These are phyloP conservation scores for Epichloe gansuensis DNA, from an alignment of 2,329 filamentous ascomycete genomes.

Conservation along the genomic window DNA sequence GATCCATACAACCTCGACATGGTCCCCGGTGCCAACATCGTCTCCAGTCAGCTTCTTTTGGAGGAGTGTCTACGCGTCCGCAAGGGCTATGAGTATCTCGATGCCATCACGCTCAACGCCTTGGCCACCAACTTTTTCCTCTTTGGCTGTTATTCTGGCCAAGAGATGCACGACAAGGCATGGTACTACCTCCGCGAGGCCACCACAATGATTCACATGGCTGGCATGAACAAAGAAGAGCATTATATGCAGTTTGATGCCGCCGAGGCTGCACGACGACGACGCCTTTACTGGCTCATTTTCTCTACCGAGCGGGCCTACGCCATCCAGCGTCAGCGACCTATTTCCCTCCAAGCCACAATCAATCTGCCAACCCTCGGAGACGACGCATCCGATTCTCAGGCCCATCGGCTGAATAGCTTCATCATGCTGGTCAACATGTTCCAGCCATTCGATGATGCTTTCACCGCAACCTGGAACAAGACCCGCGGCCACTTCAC, in stretches of 20 bases:
- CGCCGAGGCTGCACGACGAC: slow-evolving; percentile 48
- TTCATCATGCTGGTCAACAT: slow-evolving; percentile 51
- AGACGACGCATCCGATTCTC: slow-evolving; percentile 47
- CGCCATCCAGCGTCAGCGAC: slow-evolving; percentile 56
- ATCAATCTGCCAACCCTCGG: slow-evolving; percentile 52
- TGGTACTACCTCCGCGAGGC: slow-evolving; percentile 74
- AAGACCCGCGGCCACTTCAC: slow-evolving; percentile 48
- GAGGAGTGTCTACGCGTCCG: slow-evolving; percentile 55
- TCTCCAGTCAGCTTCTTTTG: slow-evolving; percentile 53
- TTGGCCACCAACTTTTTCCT: slow-evolving; percentile 69
- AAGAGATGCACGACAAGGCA: slow-evolving; percentile 62
- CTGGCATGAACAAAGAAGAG: slow-evolving; percentile 49
- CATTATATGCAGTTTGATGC: slow-evolving; percentile 47
- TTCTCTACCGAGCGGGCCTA: slow-evolving; percentile 63
- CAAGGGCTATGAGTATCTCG: slow-evolving; percentile 49
- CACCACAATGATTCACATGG: slow-evolving; percentile 53
- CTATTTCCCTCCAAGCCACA: slow-evolving; percentile 56
- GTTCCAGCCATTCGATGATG: slow-evolving; percentile 54
- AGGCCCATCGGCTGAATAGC: slow-evolving; percentile 38
- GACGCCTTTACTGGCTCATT: slow-evolving; percentile 62
- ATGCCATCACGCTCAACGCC: slow-evolving; percentile 42
- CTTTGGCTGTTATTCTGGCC: slow-evolving; percentile 58
- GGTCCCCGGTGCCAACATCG: slow-evolving; percentile 46
- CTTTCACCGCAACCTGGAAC: slow-evolving; percentile 53
- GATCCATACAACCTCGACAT: slow-evolving; percentile 46